These are phyloP conservation scores for Trichosanthes truncata DNA, from an alignment of 306 rosid genomes.

Conservation along the genomic window DNA sequence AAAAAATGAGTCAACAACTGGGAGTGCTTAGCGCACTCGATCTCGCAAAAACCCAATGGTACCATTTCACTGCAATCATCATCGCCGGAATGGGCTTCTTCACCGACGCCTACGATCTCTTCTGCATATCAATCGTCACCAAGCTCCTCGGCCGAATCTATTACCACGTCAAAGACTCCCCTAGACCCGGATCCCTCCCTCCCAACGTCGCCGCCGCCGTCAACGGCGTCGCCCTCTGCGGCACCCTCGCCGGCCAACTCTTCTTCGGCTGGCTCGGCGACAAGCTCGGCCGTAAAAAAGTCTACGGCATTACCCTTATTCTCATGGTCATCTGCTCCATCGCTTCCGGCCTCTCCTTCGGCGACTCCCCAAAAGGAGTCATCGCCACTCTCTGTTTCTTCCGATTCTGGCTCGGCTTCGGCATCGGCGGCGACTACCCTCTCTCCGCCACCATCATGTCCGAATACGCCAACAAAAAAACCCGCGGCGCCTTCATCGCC, in stretches of 20 bases:
- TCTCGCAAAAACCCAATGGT: conserved; percentile 69
- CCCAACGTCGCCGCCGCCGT: conserved; percentile 7
- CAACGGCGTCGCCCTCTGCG: conserved; percentile 14
- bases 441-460: conserved; percentile 25
- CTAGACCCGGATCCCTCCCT: conserved; percentile 10
- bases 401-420: conserved; percentile 22
- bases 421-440: conserved; percentile 22
- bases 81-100: conserved; percentile 97
- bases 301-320: conserved; percentile 16
- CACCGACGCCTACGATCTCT: conserved; percentile 87
- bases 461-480: conserved; percentile 19
- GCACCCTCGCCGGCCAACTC: conserved; percentile 16
- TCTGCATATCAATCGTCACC: conserved; percentile 74
- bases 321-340: conserved; percentile 15
- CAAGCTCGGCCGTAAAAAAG: conserved; percentile 13
- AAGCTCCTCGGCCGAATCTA: conserved; percentile 61
- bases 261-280: conserved; percentile 26
- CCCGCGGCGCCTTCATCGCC: conserved; percentile 18
- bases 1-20: conserved; percentile 17
- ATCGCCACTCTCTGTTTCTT: conserved; percentile 17
- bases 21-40: conserved; percentile 82
- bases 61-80: conserved; percentile 86
- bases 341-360: conserved; percentile 19
- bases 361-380: not conserved
- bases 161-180: conserved; percentile 13